A percentile compares a stretch with the other conserved stretches of the same genome.
Evolutionary conservation across 768 basidiomycete genomes (phyloP).

Genomic region (Neoboletus magnificus): DNA sequence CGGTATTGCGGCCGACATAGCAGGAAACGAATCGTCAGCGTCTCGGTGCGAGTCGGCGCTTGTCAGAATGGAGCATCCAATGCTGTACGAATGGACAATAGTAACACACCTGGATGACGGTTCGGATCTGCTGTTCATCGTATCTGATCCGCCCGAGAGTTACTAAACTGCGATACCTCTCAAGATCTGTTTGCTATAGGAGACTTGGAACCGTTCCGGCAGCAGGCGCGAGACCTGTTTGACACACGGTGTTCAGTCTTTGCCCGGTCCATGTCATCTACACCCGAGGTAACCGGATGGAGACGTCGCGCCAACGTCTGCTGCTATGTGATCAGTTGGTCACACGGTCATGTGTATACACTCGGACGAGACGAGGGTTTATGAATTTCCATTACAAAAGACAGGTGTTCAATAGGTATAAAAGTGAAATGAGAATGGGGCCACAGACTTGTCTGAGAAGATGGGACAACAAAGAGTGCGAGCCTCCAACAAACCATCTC

Average conservation of each 20-base stretch:
- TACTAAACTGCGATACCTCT: conserved; percentile 39
- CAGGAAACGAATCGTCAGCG: not conserved
- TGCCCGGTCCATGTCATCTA: not conserved
- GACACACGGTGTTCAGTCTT: no score
- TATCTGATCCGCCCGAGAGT: conserved; percentile 44
- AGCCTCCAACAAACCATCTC: not conserved
- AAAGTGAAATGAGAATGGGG: not conserved
- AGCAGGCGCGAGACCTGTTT: not conserved
- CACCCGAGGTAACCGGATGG: not conserved
- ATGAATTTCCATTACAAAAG: conserved; percentile 20
- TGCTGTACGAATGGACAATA: not conserved
- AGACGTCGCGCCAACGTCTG: not conserved
- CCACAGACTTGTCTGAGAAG: not conserved
- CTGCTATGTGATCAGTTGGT: not conserved
- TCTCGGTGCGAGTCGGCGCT: not conserved
- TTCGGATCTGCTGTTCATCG: conserved; percentile 53
- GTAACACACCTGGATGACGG: conserved; percentile 38
- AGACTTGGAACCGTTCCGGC: not conserved
- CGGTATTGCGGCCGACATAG: no score
- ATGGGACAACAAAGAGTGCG: not conserved
- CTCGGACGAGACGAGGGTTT: not conserved
- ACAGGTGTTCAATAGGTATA: conserved; percentile 14
- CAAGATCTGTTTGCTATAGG: not conserved
- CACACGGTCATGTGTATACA: not conserved
- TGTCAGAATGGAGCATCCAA: not conserved